These are phyloP conservation scores for Alternaria burnsii DNA, from an alignment of 2,329 filamentous ascomycete species.

Conservation along the genomic window DNA sequence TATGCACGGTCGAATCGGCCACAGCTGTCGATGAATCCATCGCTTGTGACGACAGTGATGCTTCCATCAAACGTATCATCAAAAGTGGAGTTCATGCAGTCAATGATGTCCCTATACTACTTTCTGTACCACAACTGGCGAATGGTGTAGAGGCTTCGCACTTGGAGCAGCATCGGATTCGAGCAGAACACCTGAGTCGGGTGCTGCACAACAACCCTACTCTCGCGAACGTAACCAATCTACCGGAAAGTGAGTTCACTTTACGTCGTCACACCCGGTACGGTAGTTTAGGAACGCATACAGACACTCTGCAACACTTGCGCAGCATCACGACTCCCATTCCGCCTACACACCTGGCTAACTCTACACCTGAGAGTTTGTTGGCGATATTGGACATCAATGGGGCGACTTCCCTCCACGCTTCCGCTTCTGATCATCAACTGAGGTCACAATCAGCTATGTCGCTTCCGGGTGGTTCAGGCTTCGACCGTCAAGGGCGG, in stretches of 20 bases:
- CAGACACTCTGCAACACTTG: conserved; percentile 12
- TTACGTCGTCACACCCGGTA: conserved; percentile 11
- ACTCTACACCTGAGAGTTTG: background rate
- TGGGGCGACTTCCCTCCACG: background rate
- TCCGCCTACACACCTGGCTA: background rate
- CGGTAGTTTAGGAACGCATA: conserved; percentile 15
- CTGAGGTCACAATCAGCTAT: conserved; percentile 2
- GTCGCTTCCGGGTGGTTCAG: conserved; percentile 26
- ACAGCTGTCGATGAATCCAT: background rate
- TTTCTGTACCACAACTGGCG: conserved; percentile 9
- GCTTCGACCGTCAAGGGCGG: background rate
- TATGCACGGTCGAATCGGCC: background rate
- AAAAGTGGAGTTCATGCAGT: background rate
- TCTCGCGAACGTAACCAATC: background rate
- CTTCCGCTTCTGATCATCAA: background rate
- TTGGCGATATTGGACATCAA: background rate
- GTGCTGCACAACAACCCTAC: conserved; percentile 31
- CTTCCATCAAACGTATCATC: background rate
- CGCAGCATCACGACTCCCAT: conserved; percentile 20
- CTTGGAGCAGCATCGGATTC: conserved; percentile 29
- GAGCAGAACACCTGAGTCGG: conserved; percentile 37
- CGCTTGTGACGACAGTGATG: background rate
- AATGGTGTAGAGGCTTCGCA: conserved; percentile 1
- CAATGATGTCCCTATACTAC: background rate
- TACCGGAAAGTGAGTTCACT: conserved; percentile 11